Percentiles rank a stretch among this genome's conserved stretches.
Conservation (phyloP, 148 eudicot species). For the Camellia lanceoleosa region DNA sequence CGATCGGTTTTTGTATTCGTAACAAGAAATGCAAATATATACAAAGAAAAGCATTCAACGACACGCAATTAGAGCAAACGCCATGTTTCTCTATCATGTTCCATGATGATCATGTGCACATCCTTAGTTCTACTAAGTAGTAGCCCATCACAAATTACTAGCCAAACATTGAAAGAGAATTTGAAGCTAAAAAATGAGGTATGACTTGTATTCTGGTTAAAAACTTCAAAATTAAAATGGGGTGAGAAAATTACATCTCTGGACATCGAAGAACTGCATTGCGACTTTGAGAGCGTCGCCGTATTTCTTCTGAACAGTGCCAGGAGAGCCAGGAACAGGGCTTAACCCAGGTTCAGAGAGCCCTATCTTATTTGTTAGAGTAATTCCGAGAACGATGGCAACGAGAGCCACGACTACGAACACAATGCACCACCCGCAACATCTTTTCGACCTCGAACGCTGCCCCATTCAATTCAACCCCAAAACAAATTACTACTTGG, state of each 20-base stretch:
- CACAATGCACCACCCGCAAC: constrained; percentile 56
- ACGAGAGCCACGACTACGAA: constrained; percentile 23
- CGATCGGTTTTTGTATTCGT: too few species aligned
- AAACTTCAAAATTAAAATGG: neutral
- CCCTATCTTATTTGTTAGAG: constrained; percentile 6
- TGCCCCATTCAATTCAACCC: neutral
- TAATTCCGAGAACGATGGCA: constrained; percentile 33
- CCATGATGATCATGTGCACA: neutral
- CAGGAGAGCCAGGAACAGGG: constrained; percentile 76
- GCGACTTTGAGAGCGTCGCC: constrained; percentile 75
- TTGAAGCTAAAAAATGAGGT: too few species aligned
- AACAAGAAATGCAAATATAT: neutral
- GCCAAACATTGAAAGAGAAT: neutral
- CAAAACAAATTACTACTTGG: neutral
- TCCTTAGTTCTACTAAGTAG: neutral
- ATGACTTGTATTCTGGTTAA: too few species aligned
- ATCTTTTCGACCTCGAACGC: constrained; percentile 7
- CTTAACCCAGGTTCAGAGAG: constrained; percentile 17
- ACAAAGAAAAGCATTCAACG: neutral
- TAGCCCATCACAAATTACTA: neutral
- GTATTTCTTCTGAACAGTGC: constrained; percentile 60
- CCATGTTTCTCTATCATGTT: neutral
- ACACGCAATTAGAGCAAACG: neutral
- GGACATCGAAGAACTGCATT: constrained; percentile 73
- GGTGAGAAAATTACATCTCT: constrained; percentile 6